Evolutionary conservation across 78 protist genomes (phyloP).

Genomic region (Monosiga brevicollis): DNA sequence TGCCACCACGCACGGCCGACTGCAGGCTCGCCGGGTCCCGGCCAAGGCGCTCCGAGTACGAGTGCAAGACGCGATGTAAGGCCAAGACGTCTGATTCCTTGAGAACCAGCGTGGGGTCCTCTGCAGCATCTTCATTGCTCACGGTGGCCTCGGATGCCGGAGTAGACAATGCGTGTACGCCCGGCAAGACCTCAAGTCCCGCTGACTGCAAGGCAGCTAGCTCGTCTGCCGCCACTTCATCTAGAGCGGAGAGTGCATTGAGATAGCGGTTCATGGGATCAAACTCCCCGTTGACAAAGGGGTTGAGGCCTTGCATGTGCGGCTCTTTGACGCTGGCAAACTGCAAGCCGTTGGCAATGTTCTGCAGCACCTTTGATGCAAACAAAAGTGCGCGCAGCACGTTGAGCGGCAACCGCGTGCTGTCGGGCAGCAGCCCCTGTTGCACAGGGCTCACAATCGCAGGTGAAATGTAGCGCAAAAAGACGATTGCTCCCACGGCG

Average conservation of each 20-base stretch:
- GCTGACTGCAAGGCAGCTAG: too few relatives aligned
- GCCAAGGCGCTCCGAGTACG: too few relatives aligned
- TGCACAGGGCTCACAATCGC: not conserved
- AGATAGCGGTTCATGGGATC: not conserved
- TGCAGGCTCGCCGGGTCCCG: too few relatives aligned
- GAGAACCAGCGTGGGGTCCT: too few relatives aligned
- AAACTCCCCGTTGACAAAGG: not conserved
- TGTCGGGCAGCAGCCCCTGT: not conserved
- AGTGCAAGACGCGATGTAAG: too few relatives aligned
- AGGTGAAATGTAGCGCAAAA: not conserved
- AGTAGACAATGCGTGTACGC: too few relatives aligned
- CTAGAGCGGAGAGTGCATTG: not conserved
- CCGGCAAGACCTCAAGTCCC: too few relatives aligned
- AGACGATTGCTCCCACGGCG: not conserved
- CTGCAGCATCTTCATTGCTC: too few relatives aligned
- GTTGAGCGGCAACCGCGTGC: not conserved
- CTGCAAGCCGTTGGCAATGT: not conserved
- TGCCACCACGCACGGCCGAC: too few relatives aligned
- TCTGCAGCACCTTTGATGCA: not conserved
- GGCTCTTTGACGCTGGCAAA: not conserved
- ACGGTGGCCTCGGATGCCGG: too few relatives aligned
- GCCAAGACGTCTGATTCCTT: too few relatives aligned
- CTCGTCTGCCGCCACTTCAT: too few relatives aligned
- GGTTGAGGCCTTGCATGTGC: not conserved
- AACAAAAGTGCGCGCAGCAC: not conserved